phyloP scores from a whole-genome alignment of 768 basidiomycete genomes.

The Symmetrospora coprosmae region DNA sequence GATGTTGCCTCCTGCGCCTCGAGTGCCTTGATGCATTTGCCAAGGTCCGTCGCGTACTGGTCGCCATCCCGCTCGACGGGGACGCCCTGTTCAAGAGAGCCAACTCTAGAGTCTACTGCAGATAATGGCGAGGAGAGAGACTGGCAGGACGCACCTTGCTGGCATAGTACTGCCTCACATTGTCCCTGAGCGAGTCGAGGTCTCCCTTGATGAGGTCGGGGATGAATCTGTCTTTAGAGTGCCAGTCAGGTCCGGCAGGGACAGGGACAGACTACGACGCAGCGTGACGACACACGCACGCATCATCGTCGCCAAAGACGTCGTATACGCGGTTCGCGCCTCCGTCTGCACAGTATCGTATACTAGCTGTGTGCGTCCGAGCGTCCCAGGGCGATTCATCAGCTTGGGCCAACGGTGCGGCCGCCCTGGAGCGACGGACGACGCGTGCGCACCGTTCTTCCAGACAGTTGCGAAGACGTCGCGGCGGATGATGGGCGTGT shows the following conservation, averaged over 20 bases:
- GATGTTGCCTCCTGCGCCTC: constrained; percentile 48
- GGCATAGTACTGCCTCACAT: constrained; percentile 58
- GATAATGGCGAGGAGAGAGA: neutral
- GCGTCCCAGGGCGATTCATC: constrained; percentile 36
- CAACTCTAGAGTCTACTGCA: neutral
- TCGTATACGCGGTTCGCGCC: constrained; percentile 76
- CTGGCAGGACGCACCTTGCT: constrained; percentile 42
- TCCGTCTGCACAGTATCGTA: constrained; percentile 59
- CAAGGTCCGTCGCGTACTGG: constrained; percentile 81
- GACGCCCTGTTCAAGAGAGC: constrained; percentile 47
- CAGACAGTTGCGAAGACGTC: constrained; percentile 52
- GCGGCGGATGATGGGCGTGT: constrained; percentile 60
- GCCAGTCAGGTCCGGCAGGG: neutral
- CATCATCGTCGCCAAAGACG: constrained; percentile 32
- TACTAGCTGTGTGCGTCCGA: constrained; percentile 26
- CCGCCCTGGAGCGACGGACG: constrained; percentile 15
- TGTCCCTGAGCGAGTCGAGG: constrained; percentile 66
- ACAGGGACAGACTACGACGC: neutral
- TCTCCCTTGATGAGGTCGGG: constrained; percentile 89
- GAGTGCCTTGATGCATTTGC: constrained; percentile 69
- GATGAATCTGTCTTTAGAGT: constrained; percentile 45
- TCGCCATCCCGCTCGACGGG: constrained; percentile 52
- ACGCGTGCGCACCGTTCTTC: constrained; percentile 35
- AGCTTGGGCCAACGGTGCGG: constrained; percentile 34
- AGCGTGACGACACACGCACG: neutral